Evolutionary conservation across 2,329 filamentous ascomycete genomes (phyloP).

Genomic region (Exophiala viscosa): DNA sequence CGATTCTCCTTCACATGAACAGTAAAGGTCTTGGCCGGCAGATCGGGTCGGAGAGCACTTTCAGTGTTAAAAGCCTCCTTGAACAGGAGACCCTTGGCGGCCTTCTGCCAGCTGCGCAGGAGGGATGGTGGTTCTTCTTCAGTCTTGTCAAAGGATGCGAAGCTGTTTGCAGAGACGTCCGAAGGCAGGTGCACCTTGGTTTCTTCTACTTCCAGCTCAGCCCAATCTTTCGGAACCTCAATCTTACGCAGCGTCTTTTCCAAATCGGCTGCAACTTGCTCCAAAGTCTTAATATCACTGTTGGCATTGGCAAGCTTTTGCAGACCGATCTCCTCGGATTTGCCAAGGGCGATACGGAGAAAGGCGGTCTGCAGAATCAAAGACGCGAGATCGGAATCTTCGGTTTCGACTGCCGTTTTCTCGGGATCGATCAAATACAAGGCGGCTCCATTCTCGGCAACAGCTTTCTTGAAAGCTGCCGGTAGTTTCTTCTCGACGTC

Average conservation of each 20-base stretch:
- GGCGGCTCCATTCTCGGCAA: conserved; percentile 66
- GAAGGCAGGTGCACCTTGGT: conserved; percentile 54
- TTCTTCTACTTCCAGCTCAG: conserved; percentile 61
- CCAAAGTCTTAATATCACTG: conserved; percentile 58
- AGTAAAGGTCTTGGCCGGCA: conserved; percentile 78
- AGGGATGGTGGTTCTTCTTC: conserved; percentile 65
- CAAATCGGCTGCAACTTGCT: conserved; percentile 59
- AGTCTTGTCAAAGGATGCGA: conserved; percentile 71
- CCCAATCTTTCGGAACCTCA: conserved; percentile 77
- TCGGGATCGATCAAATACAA: conserved; percentile 74
- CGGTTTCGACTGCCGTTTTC: conserved; percentile 63
- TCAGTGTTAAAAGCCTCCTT: conserved; percentile 86
- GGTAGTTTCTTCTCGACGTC: conserved; percentile 85
- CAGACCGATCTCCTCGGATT: conserved; percentile 58
- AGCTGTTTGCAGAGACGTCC: conserved; percentile 74
- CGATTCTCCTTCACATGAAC: conserved; percentile 94
- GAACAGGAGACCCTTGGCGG: conserved; percentile 84
- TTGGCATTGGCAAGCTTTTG: conserved; percentile 64
- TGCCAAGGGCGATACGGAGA: conserved; percentile 69
- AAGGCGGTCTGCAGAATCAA: conserved; percentile 78
- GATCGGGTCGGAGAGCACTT: conserved; percentile 73
- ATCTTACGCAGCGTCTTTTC: conserved; percentile 67
- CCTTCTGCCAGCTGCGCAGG: conserved; percentile 74
- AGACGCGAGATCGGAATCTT: conserved; percentile 58
- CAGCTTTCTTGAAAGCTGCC: conserved; percentile 62